phyloP scores from a whole-genome alignment of 257 asterid species.

The Leonotis leonurus region DNA sequence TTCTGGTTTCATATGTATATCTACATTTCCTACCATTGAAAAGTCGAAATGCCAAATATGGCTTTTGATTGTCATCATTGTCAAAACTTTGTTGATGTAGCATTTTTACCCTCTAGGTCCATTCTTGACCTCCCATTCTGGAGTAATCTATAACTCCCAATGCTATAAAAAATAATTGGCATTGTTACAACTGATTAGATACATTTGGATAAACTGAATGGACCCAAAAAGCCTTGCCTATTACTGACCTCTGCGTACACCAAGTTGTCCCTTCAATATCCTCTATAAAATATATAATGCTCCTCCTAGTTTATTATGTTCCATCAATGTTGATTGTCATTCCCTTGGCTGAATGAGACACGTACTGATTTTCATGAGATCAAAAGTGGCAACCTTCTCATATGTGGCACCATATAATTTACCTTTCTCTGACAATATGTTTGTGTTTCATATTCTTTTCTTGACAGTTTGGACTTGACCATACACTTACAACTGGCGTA shows the following conservation, averaged over 20 bases:
- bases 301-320: neutral
- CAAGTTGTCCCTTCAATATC: neutral
- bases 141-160: conserved; percentile 2
- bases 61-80: neutral
- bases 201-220: neutral
- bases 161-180: neutral
- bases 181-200: neutral
- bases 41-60: neutral
- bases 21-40: neutral
- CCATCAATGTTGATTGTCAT: neutral
- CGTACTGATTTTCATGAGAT: neutral
- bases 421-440: conserved; percentile 20
- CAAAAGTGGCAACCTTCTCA: conserved; percentile 11
- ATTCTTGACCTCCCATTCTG: neutral
- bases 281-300: neutral
- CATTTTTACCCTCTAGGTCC: neutral
- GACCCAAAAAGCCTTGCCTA: neutral
- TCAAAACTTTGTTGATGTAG: neutral
- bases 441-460: conserved; percentile 5
- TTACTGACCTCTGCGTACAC: neutral
- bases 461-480: conserved; percentile 98
- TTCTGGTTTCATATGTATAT: neutral
- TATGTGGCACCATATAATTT: neutral
- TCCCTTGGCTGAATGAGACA: neutral
- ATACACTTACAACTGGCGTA: conserved; percentile 97